phyloP scores from a whole-genome alignment of 495 filamentous ascomycete genomes.

The Cercophora scortea region DNA sequence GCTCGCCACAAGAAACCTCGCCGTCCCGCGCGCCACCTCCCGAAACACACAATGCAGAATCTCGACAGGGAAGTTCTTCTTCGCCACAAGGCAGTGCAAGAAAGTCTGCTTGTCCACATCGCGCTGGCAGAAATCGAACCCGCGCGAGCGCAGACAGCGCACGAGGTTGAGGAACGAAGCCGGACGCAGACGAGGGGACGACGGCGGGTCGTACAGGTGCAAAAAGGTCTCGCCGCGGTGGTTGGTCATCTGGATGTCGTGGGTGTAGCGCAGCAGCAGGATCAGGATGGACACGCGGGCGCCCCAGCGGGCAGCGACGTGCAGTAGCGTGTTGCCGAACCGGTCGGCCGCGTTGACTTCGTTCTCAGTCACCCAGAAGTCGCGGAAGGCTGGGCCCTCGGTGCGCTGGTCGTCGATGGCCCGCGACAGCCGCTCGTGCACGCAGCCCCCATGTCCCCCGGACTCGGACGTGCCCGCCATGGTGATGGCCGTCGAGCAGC shows the following conservation, averaged over 20 bases:
- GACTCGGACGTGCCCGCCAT: not conserved
- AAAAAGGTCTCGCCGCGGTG: slow-evolving; percentile 27
- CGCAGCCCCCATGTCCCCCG: slow-evolving; percentile 12
- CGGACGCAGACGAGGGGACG: slow-evolving; percentile 15
- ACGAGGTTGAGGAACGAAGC: slow-evolving; percentile 25
- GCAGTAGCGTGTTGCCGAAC: slow-evolving; percentile 25
- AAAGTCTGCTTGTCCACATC: slow-evolving; percentile 24
- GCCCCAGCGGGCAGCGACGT: slow-evolving; percentile 25
- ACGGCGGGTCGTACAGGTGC: slow-evolving; percentile 23
- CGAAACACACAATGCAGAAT: slow-evolving; percentile 22
- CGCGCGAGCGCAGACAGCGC: slow-evolving; percentile 17
- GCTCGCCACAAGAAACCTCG: slow-evolving; percentile 25
- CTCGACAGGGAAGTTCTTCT: slow-evolving; percentile 21
- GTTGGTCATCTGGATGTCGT: slow-evolving; percentile 22
- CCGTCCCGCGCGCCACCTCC: slow-evolving; percentile 22
- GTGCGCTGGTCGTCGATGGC: slow-evolving; percentile 21
- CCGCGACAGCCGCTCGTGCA: slow-evolving; percentile 21
- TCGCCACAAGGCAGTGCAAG: slow-evolving; percentile 20
- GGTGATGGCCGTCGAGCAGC: slow-evolving; percentile 10
- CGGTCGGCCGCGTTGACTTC: slow-evolving; percentile 23
- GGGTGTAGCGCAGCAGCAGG: slow-evolving; percentile 20
- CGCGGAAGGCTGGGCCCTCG: slow-evolving; percentile 15
- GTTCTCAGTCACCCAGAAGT: slow-evolving; percentile 20
- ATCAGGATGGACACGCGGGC: slow-evolving; percentile 22
- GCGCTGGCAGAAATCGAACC: slow-evolving; percentile 25